Evolutionary conservation across 768 basidiomycete genomes (phyloP).

Genomic region (Mycena rosella): DNA sequence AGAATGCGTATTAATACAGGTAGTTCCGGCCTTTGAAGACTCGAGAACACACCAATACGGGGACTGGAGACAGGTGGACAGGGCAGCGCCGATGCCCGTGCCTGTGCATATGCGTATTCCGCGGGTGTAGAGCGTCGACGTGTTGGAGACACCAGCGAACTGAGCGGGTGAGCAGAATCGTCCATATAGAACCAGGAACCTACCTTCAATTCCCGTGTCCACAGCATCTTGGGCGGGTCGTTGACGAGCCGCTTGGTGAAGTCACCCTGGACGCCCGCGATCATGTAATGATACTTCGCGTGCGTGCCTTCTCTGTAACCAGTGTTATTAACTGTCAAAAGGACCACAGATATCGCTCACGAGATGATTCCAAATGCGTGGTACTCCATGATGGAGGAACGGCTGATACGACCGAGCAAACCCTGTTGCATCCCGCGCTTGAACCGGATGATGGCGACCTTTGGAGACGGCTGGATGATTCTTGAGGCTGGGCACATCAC

Average conservation of each 20-base stretch:
- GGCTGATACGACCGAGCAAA: constrained; percentile 78
- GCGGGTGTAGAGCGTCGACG: constrained; percentile 80
- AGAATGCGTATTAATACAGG: too few relatives aligned
- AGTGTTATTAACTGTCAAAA: too few relatives aligned
- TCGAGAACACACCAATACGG: constrained; percentile 67
- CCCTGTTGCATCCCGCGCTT: constrained; percentile 89
- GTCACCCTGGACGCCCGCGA: constrained; percentile 84
- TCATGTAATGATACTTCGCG: constrained; percentile 84
- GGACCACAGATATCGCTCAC: not conserved
- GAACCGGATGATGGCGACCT: constrained; percentile 84
- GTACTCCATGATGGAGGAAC: constrained; percentile 78
- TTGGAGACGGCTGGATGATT: constrained; percentile 73
- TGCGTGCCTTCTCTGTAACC: constrained; percentile 71
- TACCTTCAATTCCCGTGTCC: constrained; percentile 87
- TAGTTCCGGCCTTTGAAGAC: too few relatives aligned
- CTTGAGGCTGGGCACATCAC: constrained; percentile 44
- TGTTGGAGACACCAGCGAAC: constrained; percentile 86
- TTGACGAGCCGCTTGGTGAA: constrained; percentile 80
- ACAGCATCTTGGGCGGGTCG: constrained; percentile 59
- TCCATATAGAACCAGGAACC: constrained; percentile 15
- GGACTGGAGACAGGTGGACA: constrained; percentile 87
- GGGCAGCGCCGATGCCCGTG: constrained; percentile 83
- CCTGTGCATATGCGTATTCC: constrained; percentile 88
- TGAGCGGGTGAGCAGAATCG: constrained; percentile 41
- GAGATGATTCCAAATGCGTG: not conserved